Conservation (phyloP, 306 rosid species). For the Hippophae rhamnoides region DNA sequence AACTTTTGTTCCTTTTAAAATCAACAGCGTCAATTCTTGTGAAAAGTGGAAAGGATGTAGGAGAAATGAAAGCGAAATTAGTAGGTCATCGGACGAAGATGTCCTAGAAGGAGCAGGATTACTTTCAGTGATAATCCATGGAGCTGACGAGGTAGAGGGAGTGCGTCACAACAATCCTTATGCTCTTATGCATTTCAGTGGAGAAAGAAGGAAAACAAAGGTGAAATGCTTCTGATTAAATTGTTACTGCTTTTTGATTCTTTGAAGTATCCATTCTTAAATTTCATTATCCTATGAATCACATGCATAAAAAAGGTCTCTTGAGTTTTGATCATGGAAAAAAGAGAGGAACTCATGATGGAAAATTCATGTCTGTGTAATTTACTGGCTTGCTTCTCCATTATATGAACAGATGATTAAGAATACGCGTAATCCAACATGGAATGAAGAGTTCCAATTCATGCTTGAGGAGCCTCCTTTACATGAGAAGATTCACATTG, state of each 20-base stretch:
- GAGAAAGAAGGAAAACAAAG: constrained; percentile 76
- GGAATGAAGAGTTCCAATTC: constrained; percentile 85
- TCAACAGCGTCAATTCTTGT: constrained; percentile 43
- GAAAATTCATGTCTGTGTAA: no score
- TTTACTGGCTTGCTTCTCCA: no score
- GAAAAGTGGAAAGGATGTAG: constrained; percentile 22
- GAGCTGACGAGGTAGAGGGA: constrained; percentile 80
- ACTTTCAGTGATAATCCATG: constrained; percentile 54
- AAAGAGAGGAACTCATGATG: no score
- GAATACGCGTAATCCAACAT: constrained; percentile 64
- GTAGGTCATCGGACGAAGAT: constrained; percentile 29
- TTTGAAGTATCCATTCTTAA: background rate
- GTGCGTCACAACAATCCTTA: constrained; percentile 71
- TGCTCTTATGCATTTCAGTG: constrained; percentile 54
- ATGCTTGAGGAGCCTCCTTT: constrained; percentile 90
- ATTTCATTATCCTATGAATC: no score
- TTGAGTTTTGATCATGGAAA: no score
- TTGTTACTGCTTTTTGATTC: background rate
- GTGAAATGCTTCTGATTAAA: constrained; percentile 19
- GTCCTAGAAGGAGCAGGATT: constrained; percentile 57
- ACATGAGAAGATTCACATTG: constrained; percentile 63
- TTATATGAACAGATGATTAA: constrained; percentile 38
- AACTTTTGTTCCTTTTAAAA: constrained; percentile 65
- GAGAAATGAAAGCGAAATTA: constrained; percentile 33
- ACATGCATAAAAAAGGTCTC: no score